Percentiles rank a stretch among this genome's conserved stretches.
These are phyloP conservation scores for Dactylonectria estremocensis DNA, from an alignment of 2,329 filamentous ascomycete species.

Conservation along the genomic window DNA sequence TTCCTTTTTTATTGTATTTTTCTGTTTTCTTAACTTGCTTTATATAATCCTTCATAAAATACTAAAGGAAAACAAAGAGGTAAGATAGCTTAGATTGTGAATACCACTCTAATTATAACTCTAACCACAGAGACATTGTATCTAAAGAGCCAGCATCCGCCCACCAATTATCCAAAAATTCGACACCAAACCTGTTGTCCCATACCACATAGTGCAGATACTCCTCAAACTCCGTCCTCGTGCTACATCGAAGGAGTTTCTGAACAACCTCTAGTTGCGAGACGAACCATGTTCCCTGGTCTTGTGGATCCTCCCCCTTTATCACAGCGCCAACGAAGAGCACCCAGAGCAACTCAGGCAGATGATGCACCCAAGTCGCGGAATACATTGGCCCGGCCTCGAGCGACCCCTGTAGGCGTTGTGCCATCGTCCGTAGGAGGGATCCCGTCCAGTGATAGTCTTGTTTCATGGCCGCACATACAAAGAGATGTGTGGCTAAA, in stretches of 20 bases:
- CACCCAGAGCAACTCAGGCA: constrained; percentile 16
- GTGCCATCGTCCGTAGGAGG: background rate
- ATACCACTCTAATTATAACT: too few species aligned
- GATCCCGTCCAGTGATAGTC: constrained; percentile 8
- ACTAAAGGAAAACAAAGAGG: too few species aligned
- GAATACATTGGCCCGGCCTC: background rate
- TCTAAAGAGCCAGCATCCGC: background rate
- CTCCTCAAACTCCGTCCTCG: background rate
- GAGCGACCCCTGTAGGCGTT: constrained; percentile 2
- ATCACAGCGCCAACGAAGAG: constrained; percentile 9
- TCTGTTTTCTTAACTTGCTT: too few species aligned
- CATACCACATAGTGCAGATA: constrained; percentile 6
- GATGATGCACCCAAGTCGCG: constrained; percentile 1
- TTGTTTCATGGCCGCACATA: constrained; percentile 5
- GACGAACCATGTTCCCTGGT: constrained; percentile 7
- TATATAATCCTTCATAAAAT: too few species aligned
- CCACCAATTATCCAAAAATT: constrained; percentile 8
- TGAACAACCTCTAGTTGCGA: constrained; percentile 4
- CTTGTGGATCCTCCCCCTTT: background rate
- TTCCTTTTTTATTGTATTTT: too few species aligned
- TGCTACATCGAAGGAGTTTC: background rate
- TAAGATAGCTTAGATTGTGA: too few species aligned
- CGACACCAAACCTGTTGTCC: constrained; percentile 6
- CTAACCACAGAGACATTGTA: background rate
- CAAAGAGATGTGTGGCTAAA: constrained; percentile 11